A percentile compares a stretch with the other conserved stretches of the same genome.
These are phyloP conservation scores for Eustoma russellianum DNA, from an alignment of 257 asterid genomes.

Conservation along the genomic window DNA sequence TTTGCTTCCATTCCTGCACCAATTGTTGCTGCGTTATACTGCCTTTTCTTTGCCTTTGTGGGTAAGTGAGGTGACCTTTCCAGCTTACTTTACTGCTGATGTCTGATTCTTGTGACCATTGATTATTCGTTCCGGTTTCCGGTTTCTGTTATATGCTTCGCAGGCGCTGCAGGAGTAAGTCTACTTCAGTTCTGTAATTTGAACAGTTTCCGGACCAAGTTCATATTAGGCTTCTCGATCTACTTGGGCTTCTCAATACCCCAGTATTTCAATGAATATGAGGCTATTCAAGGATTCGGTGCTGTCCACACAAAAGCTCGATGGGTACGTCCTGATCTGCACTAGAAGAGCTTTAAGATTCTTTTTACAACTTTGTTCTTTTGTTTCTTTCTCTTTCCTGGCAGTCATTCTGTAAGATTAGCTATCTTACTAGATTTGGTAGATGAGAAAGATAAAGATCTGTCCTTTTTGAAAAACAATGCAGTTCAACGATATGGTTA, in stretches of 20 bases:
- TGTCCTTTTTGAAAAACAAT: too few relatives aligned
- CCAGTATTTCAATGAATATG: constrained; percentile 88
- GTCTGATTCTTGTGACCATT: background rate
- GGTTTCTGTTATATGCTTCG: constrained; percentile 5
- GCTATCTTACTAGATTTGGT: background rate
- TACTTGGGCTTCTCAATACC: constrained; percentile 83
- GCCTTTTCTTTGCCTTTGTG: constrained; percentile 87
- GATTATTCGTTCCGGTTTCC: background rate
- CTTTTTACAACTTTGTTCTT: too few relatives aligned
- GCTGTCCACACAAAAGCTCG: constrained; percentile 75
- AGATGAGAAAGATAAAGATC: too few relatives aligned
- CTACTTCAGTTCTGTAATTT: constrained; percentile 94
- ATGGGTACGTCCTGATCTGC: constrained; percentile 52
- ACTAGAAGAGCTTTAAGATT: too few relatives aligned
- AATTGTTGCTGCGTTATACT: constrained; percentile 76
- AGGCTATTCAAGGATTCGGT: constrained; percentile 62
- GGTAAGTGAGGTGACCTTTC: constrained; percentile 31
- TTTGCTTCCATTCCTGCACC: constrained; percentile 96
- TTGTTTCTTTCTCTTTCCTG: too few relatives aligned
- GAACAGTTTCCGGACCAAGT: constrained; percentile 83
- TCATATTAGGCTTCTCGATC: constrained; percentile 74
- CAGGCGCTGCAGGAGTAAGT: constrained; percentile 77
- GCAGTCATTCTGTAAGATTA: too few relatives aligned
- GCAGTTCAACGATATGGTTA: constrained; percentile 79
- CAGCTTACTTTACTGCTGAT: background rate